Evolutionary conservation across 495 filamentous ascomycete species (phyloP).

Genomic region (Astrothelium subdiscretum): DNA sequence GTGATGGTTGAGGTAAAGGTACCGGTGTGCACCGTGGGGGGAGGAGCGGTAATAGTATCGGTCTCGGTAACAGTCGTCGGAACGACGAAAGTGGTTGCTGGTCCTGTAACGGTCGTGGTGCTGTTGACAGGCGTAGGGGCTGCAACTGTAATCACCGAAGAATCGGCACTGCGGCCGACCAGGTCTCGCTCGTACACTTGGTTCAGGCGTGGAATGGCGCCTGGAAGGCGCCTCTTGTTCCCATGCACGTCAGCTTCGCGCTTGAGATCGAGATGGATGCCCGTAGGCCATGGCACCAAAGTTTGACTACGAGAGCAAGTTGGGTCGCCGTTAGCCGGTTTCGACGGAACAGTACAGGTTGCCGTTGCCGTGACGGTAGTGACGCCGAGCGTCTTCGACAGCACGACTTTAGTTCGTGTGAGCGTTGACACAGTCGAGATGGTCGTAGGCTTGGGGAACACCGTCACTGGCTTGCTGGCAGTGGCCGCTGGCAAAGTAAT

Average conservation of each 20-base stretch:
- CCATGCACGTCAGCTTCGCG: background rate
- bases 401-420: background rate
- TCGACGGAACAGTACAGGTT: slow-evolving; percentile 2
- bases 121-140: background rate
- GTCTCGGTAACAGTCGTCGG: background rate
- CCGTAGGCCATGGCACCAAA: background rate
- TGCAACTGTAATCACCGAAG: slow-evolving; percentile 1
- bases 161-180: slow-evolving; percentile 1
- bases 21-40: slow-evolving; percentile 18
- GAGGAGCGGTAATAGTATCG: slow-evolving; percentile 7
- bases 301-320: slow-evolving; percentile 1
- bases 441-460: background rate
- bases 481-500: background rate
- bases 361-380: background rate
- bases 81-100: slow-evolving; percentile 2
- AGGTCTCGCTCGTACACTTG: background rate
- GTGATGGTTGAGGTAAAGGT: slow-evolving; percentile 17
- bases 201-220: background rate
- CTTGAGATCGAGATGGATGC: background rate
- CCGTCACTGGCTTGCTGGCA: background rate
- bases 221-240: background rate
- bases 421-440: background rate
- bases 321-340: background rate
- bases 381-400: background rate
- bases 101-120: background rate